Evolutionary conservation across 1,284 basidiomycete species (phyloP), one percentile per base, ranked within the genome.

Genomic region (Porphyrellus sp.): DNA sequence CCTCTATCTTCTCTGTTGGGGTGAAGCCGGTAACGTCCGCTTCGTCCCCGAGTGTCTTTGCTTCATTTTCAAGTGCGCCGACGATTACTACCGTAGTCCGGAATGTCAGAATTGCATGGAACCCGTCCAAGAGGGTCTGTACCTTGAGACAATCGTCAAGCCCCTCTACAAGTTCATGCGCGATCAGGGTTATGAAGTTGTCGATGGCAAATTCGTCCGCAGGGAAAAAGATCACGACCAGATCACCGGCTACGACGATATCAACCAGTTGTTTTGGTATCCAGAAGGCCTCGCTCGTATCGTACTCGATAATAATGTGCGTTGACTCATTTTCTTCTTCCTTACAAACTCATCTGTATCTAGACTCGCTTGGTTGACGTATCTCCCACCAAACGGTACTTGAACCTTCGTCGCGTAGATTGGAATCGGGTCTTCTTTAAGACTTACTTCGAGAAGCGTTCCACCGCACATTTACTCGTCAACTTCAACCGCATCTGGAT

Each of bases 41-140:
- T 98, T 98, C 74, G 89, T 93, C 34, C 95, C 97, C 23, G 96
- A 99, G 70, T 94, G 91, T 66, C 76, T 99, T 50, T 98, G 96
- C 77, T 99, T 98, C 82, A 96, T 99, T 71, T 99, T 99, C 88
- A 99, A 99, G 76, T 99, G 96, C 66, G 96, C 97, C 48, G 96
- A 99, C 72, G 96, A 99, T 75, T 99, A 98, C 72, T 99, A 99
- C 72, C 92, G 96, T 59, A 95, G 92, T 54, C 87, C 95, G 31
- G 97, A 99, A 71, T 99, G 96, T 71, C 97, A 99, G 76, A 97
- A 93, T 74, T 78, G 88, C 59, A 76, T 93, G 51, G 97, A 99
- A 55, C 89, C 95, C 13, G 92, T 98, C 3, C 91, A 92, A 5
- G 97, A 99, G 67, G 96, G 96, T 42, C 76, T 99, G 27, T 99